A percentile compares a stretch with the other conserved stretches of the same genome.
These are phyloP conservation scores for Geranomyces variabilis DNA, from an alignment of 192 early-diverging fungal genomes.

Conservation along the genomic window DNA sequence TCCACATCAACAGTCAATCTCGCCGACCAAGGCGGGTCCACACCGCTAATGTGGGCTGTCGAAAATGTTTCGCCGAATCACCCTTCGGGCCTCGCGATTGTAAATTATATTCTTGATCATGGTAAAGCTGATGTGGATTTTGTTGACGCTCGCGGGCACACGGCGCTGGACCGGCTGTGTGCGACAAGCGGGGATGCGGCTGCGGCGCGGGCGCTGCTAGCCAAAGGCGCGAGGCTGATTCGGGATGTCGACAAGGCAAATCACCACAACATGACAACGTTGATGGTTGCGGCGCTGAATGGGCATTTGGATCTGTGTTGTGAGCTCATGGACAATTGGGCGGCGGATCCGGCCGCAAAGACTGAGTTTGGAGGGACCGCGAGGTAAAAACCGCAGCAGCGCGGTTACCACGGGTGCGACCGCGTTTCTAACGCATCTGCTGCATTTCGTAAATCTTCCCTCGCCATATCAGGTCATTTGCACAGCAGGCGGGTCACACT, in stretches of 20 bases:
- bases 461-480: conserved; percentile 22
- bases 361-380: conserved; percentile 46
- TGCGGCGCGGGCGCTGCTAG: conserved; percentile 39
- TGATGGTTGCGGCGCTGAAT: conserved; percentile 59
- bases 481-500: conserved; percentile 29
- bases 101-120: conserved; percentile 33
- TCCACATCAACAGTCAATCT: conserved; percentile 21
- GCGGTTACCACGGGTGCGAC: conserved; percentile 10
- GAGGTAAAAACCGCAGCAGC: conserved; percentile 35
- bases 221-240: conserved; percentile 41
- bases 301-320: conserved; percentile 45
- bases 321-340: conserved; percentile 51
- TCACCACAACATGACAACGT: conserved; percentile 44
- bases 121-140: conserved; percentile 38
- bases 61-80: conserved; percentile 44
- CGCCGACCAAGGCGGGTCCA: conserved; percentile 50
- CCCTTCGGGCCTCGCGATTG: conserved; percentile 44
- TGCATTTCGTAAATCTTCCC: too few species aligned
- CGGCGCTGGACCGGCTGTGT: conserved; percentile 53
- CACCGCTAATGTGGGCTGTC: conserved; percentile 55
- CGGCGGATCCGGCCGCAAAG: conserved; percentile 37
- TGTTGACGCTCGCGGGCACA: conserved; percentile 44
- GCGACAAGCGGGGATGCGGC: conserved; percentile 37
- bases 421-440: too few species aligned
- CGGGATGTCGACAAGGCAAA: conserved; percentile 29